Evolutionary conservation across 164 flowering plant species (phyloP), one percentile per base, ranked within the genome.

Genomic region (Dillenia suffruticosa): DNA sequence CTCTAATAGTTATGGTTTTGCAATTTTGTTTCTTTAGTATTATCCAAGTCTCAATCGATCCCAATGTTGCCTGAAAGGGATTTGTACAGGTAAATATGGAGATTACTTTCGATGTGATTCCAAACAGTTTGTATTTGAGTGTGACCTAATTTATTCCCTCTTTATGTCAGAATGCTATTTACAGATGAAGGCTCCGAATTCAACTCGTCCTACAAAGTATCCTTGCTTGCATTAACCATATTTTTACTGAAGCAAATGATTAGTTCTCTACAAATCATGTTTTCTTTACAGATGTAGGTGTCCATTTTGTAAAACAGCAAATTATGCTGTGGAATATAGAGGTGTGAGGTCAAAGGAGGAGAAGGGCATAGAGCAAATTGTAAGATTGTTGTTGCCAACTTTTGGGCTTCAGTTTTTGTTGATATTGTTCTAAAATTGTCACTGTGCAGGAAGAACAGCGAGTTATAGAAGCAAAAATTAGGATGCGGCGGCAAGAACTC

Each of bases 41-140:
- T 95, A 92, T 74, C 99, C 99, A 13, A 95, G 97, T 72, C 90
- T 95, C 58, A 95, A 95, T 65, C 86, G 99, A 46, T 90, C 99
- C 62, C 86, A 88, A 81, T 95, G 99, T 80, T 95, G 99, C 82
- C 69, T 64, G 73, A 95, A 95, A 78, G 87, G 99, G 73, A 95
- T 95, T 72, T 95, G 99, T 66, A 95, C 99, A 78, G 99, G 99
- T 95, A 78, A 46, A 12, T 19, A 8, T 54, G 22, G 10, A 12
- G 40, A 26, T 2, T 16, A 40, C 15, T 57, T 44, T 47, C 40
- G 10, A 11, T 58, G 4, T 69, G 24, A 15, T 26, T 14, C 47
- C 44, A 55, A 10, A 43, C 5, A n/a, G 8, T 53, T 40, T 46
- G 13, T 9, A 57, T 56, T 19, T 57, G 12, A 26, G 12, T 15